phyloP scores from a whole-genome alignment of 305 asterid species.

The Solanum aculeatissimum region DNA sequence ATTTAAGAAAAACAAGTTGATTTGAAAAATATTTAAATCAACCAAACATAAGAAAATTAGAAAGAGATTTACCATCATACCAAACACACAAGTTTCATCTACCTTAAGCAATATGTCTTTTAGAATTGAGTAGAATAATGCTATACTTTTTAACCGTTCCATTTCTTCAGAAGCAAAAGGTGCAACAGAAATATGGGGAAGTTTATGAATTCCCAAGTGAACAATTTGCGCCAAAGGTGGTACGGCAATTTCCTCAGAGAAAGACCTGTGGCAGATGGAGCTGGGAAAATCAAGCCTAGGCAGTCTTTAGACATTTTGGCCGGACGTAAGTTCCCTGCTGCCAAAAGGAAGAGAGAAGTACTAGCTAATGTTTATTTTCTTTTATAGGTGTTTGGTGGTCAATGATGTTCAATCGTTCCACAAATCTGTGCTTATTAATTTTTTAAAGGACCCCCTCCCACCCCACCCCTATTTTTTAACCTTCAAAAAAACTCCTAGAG shows the following conservation, averaged over 20 bases:
- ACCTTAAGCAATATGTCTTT: not conserved
- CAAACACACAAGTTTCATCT: too few species aligned
- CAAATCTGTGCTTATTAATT: too few species aligned
- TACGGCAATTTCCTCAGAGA: slow-evolving; percentile 53
- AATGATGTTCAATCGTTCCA: slow-evolving; percentile 1
- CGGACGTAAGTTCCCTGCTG: slow-evolving; percentile 44
- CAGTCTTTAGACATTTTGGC: slow-evolving; percentile 53
- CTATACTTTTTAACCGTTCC: not conserved
- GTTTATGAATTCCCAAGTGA: not conserved
- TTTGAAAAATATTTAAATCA: too few species aligned
- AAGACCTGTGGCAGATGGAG: slow-evolving; percentile 31
- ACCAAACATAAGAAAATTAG: too few species aligned
- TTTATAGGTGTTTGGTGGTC: slow-evolving; percentile 49
- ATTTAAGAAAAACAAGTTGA: too few species aligned
- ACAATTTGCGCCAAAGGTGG: slow-evolving; percentile 32
- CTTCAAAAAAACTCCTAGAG: too few species aligned
- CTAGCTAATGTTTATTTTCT: not conserved
- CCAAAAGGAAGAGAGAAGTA: not conserved
- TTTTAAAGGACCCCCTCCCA: too few species aligned
- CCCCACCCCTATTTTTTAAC: too few species aligned
- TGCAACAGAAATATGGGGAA: slow-evolving; percentile 17
- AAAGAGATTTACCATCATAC: too few species aligned
- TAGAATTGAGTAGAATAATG: not conserved
- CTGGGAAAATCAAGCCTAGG: slow-evolving; percentile 30
- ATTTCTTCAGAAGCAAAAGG: slow-evolving; percentile 54